A percentile compares a stretch with the other conserved stretches of the same genome.
Conservation (phyloP, 148 eudicot genomes). For the Limonium bicolor region DNA sequence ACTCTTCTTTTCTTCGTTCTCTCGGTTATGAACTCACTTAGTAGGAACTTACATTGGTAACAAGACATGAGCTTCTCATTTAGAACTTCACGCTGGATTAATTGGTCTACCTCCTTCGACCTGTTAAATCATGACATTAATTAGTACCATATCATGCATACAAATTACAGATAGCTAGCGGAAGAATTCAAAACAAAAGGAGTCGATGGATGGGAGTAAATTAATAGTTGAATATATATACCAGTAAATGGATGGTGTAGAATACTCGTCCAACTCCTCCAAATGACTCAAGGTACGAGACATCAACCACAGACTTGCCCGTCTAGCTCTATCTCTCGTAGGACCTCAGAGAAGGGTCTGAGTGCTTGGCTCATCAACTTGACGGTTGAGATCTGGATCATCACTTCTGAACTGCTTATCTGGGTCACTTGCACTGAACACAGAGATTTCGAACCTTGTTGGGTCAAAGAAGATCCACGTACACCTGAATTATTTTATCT, state of each 20-base stretch:
- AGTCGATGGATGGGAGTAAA: too few relatives aligned
- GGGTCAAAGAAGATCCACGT: neutral
- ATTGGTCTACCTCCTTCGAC: too few relatives aligned
- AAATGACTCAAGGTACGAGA: constrained; percentile 30
- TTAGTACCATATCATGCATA: too few relatives aligned
- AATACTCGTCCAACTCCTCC: constrained; percentile 36
- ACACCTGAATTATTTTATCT: neutral
- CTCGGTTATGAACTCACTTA: too few relatives aligned
- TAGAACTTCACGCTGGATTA: too few relatives aligned
- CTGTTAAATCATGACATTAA: too few relatives aligned
- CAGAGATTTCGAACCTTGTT: neutral
- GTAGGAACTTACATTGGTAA: too few relatives aligned
- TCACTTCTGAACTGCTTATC: constrained; percentile 23
- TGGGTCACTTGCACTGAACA: constrained; percentile 15
- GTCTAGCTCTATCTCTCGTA: constrained; percentile 27
- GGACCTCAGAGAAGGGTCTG: constrained; percentile 19
- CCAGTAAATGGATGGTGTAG: constrained; percentile 60
- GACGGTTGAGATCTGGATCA: constrained; percentile 29
- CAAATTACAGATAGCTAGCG: too few relatives aligned
- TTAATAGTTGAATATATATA: too few relatives aligned
- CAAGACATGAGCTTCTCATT: too few relatives aligned
- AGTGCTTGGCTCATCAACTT: constrained; percentile 2
- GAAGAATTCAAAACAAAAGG: too few relatives aligned
- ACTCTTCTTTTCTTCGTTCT: too few relatives aligned
- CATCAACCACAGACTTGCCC: constrained; percentile 21